phyloP scores from a whole-genome alignment of 139 green algal genomes.

The Nannochloris sp. region DNA sequence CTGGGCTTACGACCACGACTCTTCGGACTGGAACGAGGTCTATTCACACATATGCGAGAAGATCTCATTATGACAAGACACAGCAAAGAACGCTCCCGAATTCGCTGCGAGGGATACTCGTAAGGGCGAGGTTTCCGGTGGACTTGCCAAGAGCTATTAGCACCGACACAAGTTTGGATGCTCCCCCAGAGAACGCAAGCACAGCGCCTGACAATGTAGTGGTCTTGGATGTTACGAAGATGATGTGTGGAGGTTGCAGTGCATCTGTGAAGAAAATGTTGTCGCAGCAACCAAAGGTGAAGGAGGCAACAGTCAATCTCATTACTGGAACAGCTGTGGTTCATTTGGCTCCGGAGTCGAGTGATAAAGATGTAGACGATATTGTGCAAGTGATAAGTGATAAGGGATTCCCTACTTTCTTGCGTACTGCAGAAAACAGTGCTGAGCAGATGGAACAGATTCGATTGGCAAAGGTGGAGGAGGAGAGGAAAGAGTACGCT shows the following conservation, averaged over 20 bases:
- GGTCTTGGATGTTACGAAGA: constrained; percentile 51
- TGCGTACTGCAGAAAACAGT: constrained; percentile 5
- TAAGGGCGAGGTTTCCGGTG: too few species aligned
- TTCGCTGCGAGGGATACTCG: too few species aligned
- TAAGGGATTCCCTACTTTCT: constrained; percentile 58
- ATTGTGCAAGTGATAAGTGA: constrained; percentile 38
- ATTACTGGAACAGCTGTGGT: constrained; percentile 59
- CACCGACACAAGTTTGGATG: too few species aligned
- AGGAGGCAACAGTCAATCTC: constrained; percentile 55
- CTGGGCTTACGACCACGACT: too few species aligned
- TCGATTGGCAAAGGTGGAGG: constrained; percentile 24
- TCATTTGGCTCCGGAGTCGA: constrained; percentile 2
- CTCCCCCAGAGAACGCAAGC: neutral
- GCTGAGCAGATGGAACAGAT: constrained; percentile 20
- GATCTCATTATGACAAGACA: too few species aligned
- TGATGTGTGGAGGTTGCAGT: constrained; percentile 70
- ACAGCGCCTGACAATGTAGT: constrained; percentile 9
- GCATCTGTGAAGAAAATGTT: constrained; percentile 58
- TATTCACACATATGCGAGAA: too few species aligned
- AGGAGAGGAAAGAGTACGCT: neutral
- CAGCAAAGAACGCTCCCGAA: too few species aligned
- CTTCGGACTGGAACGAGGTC: too few species aligned
- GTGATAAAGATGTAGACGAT: neutral
- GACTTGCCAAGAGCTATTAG: too few species aligned
- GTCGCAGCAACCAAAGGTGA: constrained; percentile 29